A percentile compares a stretch with the other conserved stretches of the same genome.
These are phyloP conservation scores for Candida vaughaniae DNA, from an alignment of 805 yeast genomes.

Conservation along the genomic window DNA sequence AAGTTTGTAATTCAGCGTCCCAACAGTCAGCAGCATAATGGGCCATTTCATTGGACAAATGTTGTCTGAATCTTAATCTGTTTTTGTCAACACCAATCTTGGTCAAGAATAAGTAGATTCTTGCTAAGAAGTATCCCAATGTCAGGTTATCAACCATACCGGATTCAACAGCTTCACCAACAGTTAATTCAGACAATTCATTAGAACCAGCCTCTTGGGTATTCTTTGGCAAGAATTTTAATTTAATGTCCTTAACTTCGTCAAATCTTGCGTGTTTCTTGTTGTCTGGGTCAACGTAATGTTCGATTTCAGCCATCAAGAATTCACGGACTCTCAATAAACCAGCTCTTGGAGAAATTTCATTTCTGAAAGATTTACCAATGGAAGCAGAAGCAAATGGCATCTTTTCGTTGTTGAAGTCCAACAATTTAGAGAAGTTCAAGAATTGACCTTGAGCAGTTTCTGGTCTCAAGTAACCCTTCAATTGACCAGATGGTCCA, in stretches of 20 bases:
- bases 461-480: slow-evolving; percentile 96
- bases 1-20: slow-evolving; percentile 96
- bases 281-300: slow-evolving; percentile 90
- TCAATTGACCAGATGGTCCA: slow-evolving; percentile 96
- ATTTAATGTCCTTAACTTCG: slow-evolving; percentile 68
- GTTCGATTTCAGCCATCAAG: slow-evolving; percentile 99
- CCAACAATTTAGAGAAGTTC: slow-evolving; percentile 90
- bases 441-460: slow-evolving; percentile 99
- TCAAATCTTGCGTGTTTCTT: slow-evolving; percentile 80
- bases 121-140: slow-evolving; percentile 92
- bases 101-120: slow-evolving; percentile 80
- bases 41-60: slow-evolving; percentile 98
- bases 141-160: slow-evolving; percentile 96
- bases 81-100: slow-evolving; percentile 87
- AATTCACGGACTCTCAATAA: slow-evolving; percentile 97
- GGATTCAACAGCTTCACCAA: slow-evolving; percentile 87
- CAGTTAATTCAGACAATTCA: slow-evolving; percentile 56
- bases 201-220: slow-evolving; percentile 87
- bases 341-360: slow-evolving; percentile 98
- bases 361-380: slow-evolving; percentile 98
- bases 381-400: slow-evolving; percentile 99
- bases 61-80: slow-evolving; percentile 95
- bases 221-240: slow-evolving; percentile 80
- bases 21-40: slow-evolving; percentile 99
- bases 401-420: slow-evolving; percentile 93